Base-by-base conservation (phyloP, 2,329 filamentous ascomycete species). In the Hypoxylon rubiginosum region DNA sequence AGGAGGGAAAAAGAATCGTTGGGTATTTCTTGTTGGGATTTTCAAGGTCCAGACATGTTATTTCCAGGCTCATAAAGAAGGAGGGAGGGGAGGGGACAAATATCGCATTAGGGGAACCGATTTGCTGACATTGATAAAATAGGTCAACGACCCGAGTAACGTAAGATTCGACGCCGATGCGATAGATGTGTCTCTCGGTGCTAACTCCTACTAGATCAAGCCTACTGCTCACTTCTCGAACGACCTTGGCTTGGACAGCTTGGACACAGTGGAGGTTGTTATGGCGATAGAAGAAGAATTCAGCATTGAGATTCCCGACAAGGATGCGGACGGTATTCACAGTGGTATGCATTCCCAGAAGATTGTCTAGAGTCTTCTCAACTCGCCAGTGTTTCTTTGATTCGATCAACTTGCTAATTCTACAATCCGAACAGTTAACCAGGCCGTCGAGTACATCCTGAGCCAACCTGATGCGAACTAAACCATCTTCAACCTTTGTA, bases 241-340 rank as follows among this genome's bases (percentile, higher is more conserved):
- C 82, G 95, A 99, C 83, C 92, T 99, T 71, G 96, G 94, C 72
- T 86, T 99, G 77, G 96, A 99, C 86, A 97, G 92, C 84, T 88
- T 99, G 82, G 96, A 99, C 82, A 97, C 96, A 70, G 96, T 99
- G 71, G 96, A 99, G 87, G 96, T 99, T 73, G 96, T 99, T 76
- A 99, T 99, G 96, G 96, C 96, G 73, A 98, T 99, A 83, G 96
- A 99, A 88, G 96, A 99, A 84, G 85, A 90, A 77, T 89, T 90
- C 79, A 88, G 93, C 91, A 96, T 97, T 81, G 94, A 97, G 88
- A 97, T 97, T 77, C 94, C 94, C 74, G 94, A 97, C 85, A 97
- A 97, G 89, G 93, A 97, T 79, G 94, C 94, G 73, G 94, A 97
- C 82, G 86, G 87, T 72, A 97, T 97, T 82, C 93, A 96, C 88